Evolutionary conservation across 139 green algal genomes (phyloP), one percentile per base, ranked within the genome.

Genomic region (Tetradesmus obliquus): DNA sequence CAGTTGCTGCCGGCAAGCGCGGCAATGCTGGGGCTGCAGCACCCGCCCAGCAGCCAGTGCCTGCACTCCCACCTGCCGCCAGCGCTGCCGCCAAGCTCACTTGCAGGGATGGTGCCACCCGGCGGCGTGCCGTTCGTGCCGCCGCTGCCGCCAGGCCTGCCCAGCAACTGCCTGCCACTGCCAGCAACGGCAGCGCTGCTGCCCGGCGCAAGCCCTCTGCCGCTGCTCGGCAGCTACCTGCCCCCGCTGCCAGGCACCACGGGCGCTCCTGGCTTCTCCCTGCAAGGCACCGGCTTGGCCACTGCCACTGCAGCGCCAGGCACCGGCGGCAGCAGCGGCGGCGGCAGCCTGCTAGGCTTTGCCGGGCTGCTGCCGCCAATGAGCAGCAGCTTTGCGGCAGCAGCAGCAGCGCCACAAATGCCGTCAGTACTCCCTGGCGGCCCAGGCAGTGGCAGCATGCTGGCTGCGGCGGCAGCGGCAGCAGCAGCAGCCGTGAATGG

Each of bases 321-420:
- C 24, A 57, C 17, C 19, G 85, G 66, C 53, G 85, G 85, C 62
- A 81, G 85, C 62, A 89, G 85, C 45, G 62, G 85, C 17, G 62
- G 62, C 51, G 85, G 45, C 62, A 89, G 85, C 85, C 32, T 89
- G 54, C 71, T 89, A 22, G 85, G 84, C 3, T 10, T 88, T 7
- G 58, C 55, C 10, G 13, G 66, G 45, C 24, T 89, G 85, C 32
- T 82, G 32, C 85, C 85, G 15, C 85, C 85, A 2, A 60, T 82
- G 58, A 89, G 85, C 66, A 22, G 32, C 19, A 66, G 85, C 45
- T 24, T 89, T 32, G 62, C 62, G 45, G 62, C 82, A 71, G 54
- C 53, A 88, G n/a, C 66, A 76, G 66, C 66, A 76, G 66, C n/a
- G 76, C 3, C n/a, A n/a, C 3, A 22, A 17, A 13, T 82, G 76